phyloP scores from a whole-genome alignment of 2,329 filamentous ascomycete genomes.

The Cercospora sp. region DNA sequence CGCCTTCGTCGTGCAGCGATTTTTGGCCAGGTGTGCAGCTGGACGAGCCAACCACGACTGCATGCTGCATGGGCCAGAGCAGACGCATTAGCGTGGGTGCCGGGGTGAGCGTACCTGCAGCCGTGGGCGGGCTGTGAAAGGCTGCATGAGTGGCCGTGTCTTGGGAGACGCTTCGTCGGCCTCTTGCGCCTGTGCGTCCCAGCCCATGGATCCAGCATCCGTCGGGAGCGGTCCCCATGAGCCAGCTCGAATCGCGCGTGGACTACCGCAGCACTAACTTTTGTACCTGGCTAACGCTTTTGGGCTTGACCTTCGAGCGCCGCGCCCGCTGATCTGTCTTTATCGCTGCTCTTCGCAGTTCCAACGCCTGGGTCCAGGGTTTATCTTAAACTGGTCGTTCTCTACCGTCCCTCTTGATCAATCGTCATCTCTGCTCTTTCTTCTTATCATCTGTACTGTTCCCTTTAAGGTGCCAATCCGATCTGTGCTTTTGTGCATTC shows the following conservation, averaged over 20 bases:
- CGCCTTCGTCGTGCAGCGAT: constrained; percentile 7
- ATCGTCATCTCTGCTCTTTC: constrained; percentile 32
- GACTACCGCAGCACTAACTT: constrained; percentile 28
- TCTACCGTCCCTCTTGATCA: constrained; percentile 27
- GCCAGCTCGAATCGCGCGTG: constrained; percentile 33
- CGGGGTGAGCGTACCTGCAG: constrained; percentile 23
- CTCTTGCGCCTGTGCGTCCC: constrained; percentile 15
- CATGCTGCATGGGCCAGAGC: constrained; percentile 9
- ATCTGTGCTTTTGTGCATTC: constrained; percentile 24
- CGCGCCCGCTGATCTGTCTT: constrained; percentile 35
- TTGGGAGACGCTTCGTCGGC: not conserved
- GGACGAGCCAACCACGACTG: constrained; percentile 21
- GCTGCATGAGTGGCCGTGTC: constrained; percentile 19
- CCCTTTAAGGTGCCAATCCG: constrained; percentile 27
- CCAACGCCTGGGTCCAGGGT: constrained; percentile 34
- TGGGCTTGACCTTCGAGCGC: constrained; percentile 25
- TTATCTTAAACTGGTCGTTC: constrained; percentile 34
- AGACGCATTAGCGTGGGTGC: constrained; percentile 18
- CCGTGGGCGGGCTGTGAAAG: constrained; percentile 15
- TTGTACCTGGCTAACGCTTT: constrained; percentile 34
- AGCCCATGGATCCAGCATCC: constrained; percentile 28
- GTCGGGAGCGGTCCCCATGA: constrained; percentile 33
- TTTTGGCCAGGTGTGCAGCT: constrained; percentile 18
- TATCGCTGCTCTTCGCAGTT: constrained; percentile 30
- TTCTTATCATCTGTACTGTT: constrained; percentile 24